Conservation (phyloP, 768 basidiomycete species). For the Galerina marginata region DNA sequence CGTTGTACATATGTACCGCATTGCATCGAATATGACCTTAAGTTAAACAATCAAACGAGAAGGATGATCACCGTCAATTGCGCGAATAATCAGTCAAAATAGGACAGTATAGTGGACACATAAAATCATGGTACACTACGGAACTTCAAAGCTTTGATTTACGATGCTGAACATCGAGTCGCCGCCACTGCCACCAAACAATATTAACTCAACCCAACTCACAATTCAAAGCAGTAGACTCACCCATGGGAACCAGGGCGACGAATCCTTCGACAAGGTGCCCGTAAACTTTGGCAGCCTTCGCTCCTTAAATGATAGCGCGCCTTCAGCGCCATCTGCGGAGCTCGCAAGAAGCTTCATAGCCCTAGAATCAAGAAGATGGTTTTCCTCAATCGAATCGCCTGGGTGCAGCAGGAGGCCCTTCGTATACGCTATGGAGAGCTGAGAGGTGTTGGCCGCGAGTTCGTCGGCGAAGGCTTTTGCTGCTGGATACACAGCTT, state of each 20-base stretch:
- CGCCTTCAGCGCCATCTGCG: slow-evolving; percentile 53
- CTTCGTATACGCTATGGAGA: slow-evolving; percentile 57
- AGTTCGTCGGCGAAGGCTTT: slow-evolving; percentile 58
- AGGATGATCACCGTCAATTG: no score
- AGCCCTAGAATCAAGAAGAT: slow-evolving; percentile 57
- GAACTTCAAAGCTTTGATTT: slow-evolving; percentile 37
- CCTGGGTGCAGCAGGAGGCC: slow-evolving; percentile 58
- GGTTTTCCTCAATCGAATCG: slow-evolving; percentile 56
- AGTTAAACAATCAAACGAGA: no score
- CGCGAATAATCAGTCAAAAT: no score
- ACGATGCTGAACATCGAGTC: slow-evolving; percentile 38
- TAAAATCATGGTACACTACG: no score
- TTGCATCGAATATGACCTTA: no score
- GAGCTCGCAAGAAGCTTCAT: slow-evolving; percentile 45
- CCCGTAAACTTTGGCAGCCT: slow-evolving; percentile 50
- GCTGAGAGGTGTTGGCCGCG: slow-evolving; percentile 53
- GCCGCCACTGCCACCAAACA: slow-evolving; percentile 37
- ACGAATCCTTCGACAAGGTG: slow-evolving; percentile 43
- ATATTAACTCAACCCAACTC: background rate
- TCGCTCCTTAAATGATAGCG: slow-evolving; percentile 52
- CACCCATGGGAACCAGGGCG: slow-evolving; percentile 59
- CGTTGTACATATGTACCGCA: no score
- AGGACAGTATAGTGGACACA: no score
- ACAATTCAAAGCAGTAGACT: slow-evolving; percentile 15
- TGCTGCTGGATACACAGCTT: slow-evolving; percentile 58